These are phyloP conservation scores for Sistotremastrum suecicum DNA, from an alignment of 768 basidiomycete species.

Conservation along the genomic window DNA sequence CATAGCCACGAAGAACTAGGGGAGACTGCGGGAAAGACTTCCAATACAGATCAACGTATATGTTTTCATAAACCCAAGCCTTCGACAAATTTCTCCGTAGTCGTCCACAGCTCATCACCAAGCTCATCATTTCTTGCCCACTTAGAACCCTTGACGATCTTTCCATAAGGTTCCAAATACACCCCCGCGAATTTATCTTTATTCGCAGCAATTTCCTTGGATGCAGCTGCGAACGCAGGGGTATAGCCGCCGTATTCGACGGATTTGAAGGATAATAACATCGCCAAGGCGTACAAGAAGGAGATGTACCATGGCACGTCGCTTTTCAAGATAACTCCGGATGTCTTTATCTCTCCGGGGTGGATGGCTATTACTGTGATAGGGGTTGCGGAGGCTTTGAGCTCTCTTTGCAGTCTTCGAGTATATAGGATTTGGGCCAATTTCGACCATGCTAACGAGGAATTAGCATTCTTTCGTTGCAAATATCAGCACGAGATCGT, in stretches of 20 bases:
- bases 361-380: conserved; percentile 28
- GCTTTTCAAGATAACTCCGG: neutral
- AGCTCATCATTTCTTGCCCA: conserved; percentile 19
- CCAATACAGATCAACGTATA: too few species aligned
- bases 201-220: conserved; percentile 19
- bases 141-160: conserved; percentile 14
- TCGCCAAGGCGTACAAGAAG: too few species aligned
- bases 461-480: too few species aligned
- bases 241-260: conserved; percentile 22
- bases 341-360: conserved; percentile 27
- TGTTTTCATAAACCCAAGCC: conserved; percentile 8
- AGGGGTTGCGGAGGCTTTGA: conserved; percentile 22
- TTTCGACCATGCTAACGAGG: conserved; percentile 30
- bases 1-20: too few species aligned
- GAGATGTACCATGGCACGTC: too few species aligned
- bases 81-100: conserved; percentile 20
- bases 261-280: conserved; percentile 9
- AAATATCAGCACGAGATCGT: too few species aligned
- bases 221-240: conserved; percentile 27
- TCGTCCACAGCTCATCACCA: conserved; percentile 25
- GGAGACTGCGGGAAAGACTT: too few species aligned
- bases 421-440: conserved; percentile 36
- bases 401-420: conserved; percentile 33
- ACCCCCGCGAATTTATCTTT: conserved; percentile 21
- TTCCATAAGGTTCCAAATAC: conserved; percentile 23